Evolutionary conservation across 805 yeast species (phyloP).

Genomic region (Wickerhamomyces canadensis): DNA sequence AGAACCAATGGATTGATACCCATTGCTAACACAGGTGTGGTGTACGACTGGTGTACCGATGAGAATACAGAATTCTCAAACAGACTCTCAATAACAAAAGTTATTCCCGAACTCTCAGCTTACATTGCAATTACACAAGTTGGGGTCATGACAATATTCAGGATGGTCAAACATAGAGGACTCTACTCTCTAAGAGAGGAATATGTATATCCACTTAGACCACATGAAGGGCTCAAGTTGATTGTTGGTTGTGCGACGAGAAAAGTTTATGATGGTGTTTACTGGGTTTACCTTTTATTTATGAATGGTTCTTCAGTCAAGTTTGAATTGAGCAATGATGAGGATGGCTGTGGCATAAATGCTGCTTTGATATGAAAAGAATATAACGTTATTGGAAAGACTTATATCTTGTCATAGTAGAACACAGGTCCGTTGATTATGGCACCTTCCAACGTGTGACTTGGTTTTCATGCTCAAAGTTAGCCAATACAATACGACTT

Average conservation of each 20-base stretch:
- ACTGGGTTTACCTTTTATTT: background rate
- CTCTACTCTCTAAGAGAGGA: conserved; percentile 39
- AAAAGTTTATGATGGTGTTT: background rate
- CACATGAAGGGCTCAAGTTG: background rate
- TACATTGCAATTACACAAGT: conserved; percentile 37
- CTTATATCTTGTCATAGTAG: no score
- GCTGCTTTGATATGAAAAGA: background rate
- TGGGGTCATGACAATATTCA: conserved; percentile 36
- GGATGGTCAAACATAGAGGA: conserved; percentile 38
- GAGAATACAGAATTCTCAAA: conserved; percentile 15
- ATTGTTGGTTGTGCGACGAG: background rate
- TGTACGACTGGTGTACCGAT: conserved; percentile 31
- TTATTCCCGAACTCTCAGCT: conserved; percentile 37
- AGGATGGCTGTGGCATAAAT: background rate
- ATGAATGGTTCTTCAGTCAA: background rate
- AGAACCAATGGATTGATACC: conserved; percentile 41
- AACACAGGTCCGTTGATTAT: no score
- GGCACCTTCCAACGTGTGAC: no score
- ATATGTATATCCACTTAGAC: background rate
- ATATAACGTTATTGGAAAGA: no score
- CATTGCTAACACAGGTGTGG: conserved; percentile 37
- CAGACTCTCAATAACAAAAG: conserved; percentile 24
- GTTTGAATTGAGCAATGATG: background rate
- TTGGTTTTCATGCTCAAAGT: no score
- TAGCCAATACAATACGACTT: no score